phyloP scores from a whole-genome alignment of 73 alveolate genomes.

The Paramecium sexaurelia region DNA sequence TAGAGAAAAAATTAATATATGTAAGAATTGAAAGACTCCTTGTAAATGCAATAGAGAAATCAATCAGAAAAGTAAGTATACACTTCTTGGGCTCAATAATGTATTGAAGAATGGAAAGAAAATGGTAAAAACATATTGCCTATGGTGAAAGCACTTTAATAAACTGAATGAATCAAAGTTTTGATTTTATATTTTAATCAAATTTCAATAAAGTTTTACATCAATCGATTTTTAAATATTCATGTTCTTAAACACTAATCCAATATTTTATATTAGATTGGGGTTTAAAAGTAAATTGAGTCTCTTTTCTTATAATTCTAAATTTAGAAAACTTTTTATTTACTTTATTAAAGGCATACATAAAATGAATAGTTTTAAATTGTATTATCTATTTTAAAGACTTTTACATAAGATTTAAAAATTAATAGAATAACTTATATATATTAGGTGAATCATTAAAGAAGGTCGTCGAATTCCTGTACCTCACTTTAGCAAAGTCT shows the following conservation, averaged over 20 bases:
- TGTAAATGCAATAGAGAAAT: background rate
- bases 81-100: conserved; percentile 45
- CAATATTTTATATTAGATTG: too few relatives aligned
- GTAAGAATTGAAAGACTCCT: background rate
- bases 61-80: background rate
- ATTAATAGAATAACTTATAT: background rate
- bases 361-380: background rate
- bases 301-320: background rate
- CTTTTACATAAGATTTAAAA: background rate
- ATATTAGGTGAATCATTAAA: background rate
- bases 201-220: background rate
- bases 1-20: background rate
- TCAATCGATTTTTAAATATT: background rate
- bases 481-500: conserved; percentile 18
- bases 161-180: background rate
- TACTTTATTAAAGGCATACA: background rate
- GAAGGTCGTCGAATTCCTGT: background rate
- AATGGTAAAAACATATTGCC: conserved; percentile 46
- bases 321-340: background rate
- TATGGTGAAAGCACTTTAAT: conserved; percentile 6
- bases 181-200: background rate
- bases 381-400: background rate
- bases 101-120: conserved; percentile 54
- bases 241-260: too few relatives aligned
- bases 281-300: too few relatives aligned